Base-by-base conservation (phyloP, 176 grass and related monocot genomes). In the Aegilops longissima region DNA sequence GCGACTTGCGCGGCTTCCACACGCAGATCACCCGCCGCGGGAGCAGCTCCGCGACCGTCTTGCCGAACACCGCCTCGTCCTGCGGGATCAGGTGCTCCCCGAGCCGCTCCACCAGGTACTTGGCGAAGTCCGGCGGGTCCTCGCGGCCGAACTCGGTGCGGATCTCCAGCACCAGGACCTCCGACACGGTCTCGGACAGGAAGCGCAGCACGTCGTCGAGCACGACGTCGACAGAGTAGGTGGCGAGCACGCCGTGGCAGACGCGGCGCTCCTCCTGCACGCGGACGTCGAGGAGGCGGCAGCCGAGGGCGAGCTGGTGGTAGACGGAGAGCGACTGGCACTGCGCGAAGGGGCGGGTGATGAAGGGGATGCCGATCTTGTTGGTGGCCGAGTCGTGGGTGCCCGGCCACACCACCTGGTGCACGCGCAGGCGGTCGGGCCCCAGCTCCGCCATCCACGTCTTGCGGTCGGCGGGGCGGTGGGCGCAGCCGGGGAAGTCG, bases 351-450 rank as follows among this genome's bases (percentile, higher is more conserved):
- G 97, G 97, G 6, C 97, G 92, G 23, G 94, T 90, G 87, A 99
- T 70, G 79, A 93, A 94, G 12, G 76, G 86, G 80, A 99, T 66
- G 72, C 97, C 97, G 88, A 99, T 99, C 82, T 84, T 78, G 87
- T 94, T 86, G 68, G 97, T 99, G 52, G 94, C 94, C 16, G 97
- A 99, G 77, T 99, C 97, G 83, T 99, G 97, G n/a, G 97, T 87
- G 18, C 97, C 94, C 5, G 97, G 97, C 94, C 94, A 99, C 76
- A 96, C 92, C 3, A 99, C 66, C 87, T 96, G 97, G 87, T 90
- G 39, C 24, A 99, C 18, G 11, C 71, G 92, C 39, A 96, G 65
- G 11, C 6, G 24, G 17, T 86, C 97, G 0, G 88, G 70, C 1
- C 90, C 88, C 3, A 99, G 87, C 82, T 83, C 78, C 1, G 88